Base-by-base conservation (phyloP, 2,329 filamentous ascomycete species). In the Alternaria sp. region DNA sequence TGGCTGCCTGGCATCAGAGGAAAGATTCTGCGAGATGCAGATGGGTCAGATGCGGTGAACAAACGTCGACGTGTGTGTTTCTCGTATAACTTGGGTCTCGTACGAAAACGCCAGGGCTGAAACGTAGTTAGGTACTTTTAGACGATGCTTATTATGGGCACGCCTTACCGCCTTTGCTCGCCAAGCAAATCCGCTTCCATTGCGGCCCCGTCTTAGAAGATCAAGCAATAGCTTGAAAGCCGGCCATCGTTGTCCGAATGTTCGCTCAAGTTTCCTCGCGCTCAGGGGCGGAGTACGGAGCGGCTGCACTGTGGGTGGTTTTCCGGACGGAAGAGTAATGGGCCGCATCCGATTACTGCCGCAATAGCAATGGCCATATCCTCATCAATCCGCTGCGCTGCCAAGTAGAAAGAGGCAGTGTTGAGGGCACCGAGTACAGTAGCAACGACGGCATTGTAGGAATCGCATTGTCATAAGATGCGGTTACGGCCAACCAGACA, bases 391-490 rank as follows among this genome's bases (percentile, higher is more conserved):
- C 28, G 19, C 28, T 36, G 49, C 15, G 49, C 19, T 52, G 49
- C 49, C 30, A 52, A 52, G 49, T 9, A 21, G 19, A 25, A 10
- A 36, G 49, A 23, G 49, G 49, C 49, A 52, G 49, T 52, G 49
- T 52, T 52, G 19, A 52, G 28, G 15, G 28, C 49, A 51, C 49
- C 47, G 26, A 51, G 47, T 51, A 4, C 49, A 36, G 28, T 51
- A 51, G 49, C 15, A n/a, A 15, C 28, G 3, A 51, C 17, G 10
- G 28, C 32, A 23, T 26, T 51, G 49, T 47, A 46, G 46, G n/a
- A 53, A 53, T 30, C 13, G 50, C 50, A 21, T n/a, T 55, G 51
- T 40, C 57, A 60, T 53, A 60, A 47, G 43, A 49, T 53, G 13
- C 21, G 43, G 57, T 23, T 21, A 13, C 36, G 47, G 30, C 43